Evolutionary conservation across 768 basidiomycete genomes (phyloP).

Genomic region (Macrolepiota fuliginosa): DNA sequence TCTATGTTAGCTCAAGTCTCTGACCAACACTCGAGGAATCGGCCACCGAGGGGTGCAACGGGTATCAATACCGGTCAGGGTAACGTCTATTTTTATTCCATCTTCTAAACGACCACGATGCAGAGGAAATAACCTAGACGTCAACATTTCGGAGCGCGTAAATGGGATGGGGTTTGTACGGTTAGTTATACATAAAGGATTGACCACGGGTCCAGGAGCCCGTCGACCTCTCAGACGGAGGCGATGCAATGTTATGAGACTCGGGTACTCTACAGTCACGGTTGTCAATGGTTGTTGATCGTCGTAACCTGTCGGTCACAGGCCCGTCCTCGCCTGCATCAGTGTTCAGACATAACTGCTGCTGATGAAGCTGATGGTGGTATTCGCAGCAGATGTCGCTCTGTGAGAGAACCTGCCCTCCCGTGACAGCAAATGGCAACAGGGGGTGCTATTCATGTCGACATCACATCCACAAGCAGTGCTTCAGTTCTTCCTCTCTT

Average conservation of each 20-base stretch:
- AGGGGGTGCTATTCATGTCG: neutral
- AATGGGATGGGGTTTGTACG: too few relatives aligned
- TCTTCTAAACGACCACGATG: neutral
- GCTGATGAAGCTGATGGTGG: conserved; percentile 11
- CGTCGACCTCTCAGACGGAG: too few relatives aligned
- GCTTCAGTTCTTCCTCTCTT: neutral
- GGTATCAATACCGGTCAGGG: neutral
- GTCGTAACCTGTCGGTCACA: neutral
- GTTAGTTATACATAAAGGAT: too few relatives aligned
- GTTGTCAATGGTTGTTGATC: neutral
- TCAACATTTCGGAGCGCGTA: neutral
- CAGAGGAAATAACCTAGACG: neutral
- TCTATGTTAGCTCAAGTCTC: too few relatives aligned
- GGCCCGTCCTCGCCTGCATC: neutral
- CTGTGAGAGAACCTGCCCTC: neutral
- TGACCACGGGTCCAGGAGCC: too few relatives aligned
- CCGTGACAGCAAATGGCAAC: conserved; percentile 10
- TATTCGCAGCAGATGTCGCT: neutral
- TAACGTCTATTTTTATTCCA: neutral
- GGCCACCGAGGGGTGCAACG: neutral
- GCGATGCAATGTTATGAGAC: neutral
- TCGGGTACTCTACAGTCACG: neutral
- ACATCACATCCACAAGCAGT: conserved; percentile 1
- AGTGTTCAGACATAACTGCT: neutral
- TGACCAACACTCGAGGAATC: neutral